Evolutionary conservation across 2,329 filamentous ascomycete genomes (phyloP).

Genomic region (Chlorencoelia australis): DNA sequence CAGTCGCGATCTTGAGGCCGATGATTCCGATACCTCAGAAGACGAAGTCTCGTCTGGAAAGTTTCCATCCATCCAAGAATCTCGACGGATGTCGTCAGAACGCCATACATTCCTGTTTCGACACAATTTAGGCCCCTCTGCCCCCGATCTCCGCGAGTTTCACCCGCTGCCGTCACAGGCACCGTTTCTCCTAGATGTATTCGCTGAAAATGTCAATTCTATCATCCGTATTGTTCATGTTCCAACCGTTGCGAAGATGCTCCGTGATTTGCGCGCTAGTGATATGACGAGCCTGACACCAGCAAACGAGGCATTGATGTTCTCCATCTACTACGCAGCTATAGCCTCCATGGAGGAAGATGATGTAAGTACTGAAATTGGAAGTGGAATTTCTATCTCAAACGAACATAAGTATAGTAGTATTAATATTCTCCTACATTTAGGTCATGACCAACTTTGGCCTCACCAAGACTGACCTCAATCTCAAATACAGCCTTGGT

Average conservation of each 20-base stretch:
- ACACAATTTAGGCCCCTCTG: conserved; percentile 30
- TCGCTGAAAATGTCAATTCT: conserved; percentile 40
- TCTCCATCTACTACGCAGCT: conserved; percentile 47
- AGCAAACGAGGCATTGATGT: conserved; percentile 42
- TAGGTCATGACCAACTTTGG: conserved; percentile 39
- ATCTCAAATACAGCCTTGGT: conserved; percentile 33
- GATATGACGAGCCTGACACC: conserved; percentile 29
- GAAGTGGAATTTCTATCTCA: not conserved
- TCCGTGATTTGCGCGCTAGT: conserved; percentile 28
- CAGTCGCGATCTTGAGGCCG: conserved; percentile 25
- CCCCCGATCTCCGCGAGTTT: conserved; percentile 30
- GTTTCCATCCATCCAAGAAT: conserved; percentile 30
- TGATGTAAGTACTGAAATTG: conserved; percentile 33
- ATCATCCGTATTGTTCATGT: conserved; percentile 36
- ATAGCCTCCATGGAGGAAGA: conserved; percentile 47
- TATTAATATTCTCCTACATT: not conserved
- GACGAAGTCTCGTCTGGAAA: conserved; percentile 28
- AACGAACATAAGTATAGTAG: not conserved
- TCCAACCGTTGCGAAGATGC: conserved; percentile 32
- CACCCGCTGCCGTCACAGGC: conserved; percentile 45
- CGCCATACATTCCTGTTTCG: conserved; percentile 43
- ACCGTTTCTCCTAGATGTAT: conserved; percentile 41
- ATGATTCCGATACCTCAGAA: conserved; percentile 31
- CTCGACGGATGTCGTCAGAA: conserved; percentile 34
- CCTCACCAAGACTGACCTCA: conserved; percentile 35